These are phyloP conservation scores for Neurospora sp. DNA, from an alignment of 2,329 filamentous ascomycete species.

Conservation along the genomic window DNA sequence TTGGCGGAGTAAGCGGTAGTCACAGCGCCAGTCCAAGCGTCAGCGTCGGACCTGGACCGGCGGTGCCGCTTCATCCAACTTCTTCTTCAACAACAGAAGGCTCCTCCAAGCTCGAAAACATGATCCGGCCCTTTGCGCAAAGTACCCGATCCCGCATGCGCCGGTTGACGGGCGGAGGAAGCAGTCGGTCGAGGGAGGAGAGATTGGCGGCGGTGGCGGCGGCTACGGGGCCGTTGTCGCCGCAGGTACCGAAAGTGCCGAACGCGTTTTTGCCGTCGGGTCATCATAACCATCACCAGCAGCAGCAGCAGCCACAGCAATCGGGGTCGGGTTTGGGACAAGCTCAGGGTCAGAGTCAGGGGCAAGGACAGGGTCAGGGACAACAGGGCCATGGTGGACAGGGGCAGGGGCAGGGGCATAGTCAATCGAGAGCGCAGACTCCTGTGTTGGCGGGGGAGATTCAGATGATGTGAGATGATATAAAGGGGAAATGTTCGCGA, in stretches of 20 bases:
- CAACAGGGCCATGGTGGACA: no score
- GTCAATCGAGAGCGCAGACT: not conserved
- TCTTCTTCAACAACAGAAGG: conserved; percentile 3
- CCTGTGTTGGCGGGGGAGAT: not conserved
- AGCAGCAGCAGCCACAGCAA: conserved; percentile 3
- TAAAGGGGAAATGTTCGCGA: not conserved
- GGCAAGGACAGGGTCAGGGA: not conserved
- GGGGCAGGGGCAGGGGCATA: not conserved
- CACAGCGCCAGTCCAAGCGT: not conserved
- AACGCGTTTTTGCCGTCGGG: conserved; percentile 12
- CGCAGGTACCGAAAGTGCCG: conserved; percentile 18
- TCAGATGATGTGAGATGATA: not conserved
- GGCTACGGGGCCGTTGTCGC: not conserved
- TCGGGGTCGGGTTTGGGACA: not conserved
- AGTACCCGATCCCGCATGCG: conserved; percentile 50
- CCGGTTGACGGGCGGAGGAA: conserved; percentile 46
- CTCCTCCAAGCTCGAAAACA: conserved; percentile 48
- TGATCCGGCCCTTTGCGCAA: conserved; percentile 49
- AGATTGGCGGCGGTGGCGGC: conserved; percentile 14
- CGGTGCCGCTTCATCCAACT: not conserved
- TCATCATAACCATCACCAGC: not conserved
- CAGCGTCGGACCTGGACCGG: not conserved
- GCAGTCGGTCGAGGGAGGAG: conserved; percentile 21
- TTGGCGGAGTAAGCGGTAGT: conserved; percentile 11
- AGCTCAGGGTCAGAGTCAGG: not conserved